Base-by-base conservation (phyloP, 768 basidiomycete genomes). In the Russula virescens region DNA sequence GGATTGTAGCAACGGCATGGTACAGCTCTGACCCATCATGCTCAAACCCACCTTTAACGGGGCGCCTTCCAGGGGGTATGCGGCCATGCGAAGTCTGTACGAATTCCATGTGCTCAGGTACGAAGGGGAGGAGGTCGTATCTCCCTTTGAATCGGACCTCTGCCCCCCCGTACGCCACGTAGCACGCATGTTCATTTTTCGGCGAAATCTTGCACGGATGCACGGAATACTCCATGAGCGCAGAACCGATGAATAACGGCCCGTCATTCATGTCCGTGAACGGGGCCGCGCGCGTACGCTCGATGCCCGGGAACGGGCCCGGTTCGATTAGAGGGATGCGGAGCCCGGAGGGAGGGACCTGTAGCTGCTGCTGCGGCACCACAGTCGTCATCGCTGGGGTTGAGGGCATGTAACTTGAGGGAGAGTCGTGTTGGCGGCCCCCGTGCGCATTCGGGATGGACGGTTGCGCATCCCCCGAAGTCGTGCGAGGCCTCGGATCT, bases 191-290 rank as follows among this genome's bases (percentile, higher is more conserved):
- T 66, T 66, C 80, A 69, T n/a, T 69, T 65, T 79, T 72, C 11
- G 85, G 83, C 1, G 77, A 83, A 68, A 92, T 82, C 77, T 93
- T 94, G 81, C 91, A 92, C 4, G 91, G 91, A 62, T 93, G 90
- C 3, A 91, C 87, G 0, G 85, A 83, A 63, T 77, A 67, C 10
- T 59, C 77, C 70, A 91, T 77, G 50, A 91, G 74, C 13, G 89
- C 91, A 5, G 87, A 88, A 16, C 89, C 91, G 35, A 94, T 67
- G 74, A 79, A 94, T 62, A 91, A 70, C 6, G 86, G 85, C 2
- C 80, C 62, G 1, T 83, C 82, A 68, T 87, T 83, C 1, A 75
- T 71, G 69, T 93, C 89, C 42, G 72, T 68, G 68, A 80, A 82
- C 1, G 83, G 79, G 0, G 88, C 80, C 1, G 63, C 73, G 21